A percentile compares a stretch with the other conserved stretches of the same genome.
Conservation (phyloP, 2,329 filamentous ascomycete species). For the Penicillium griseofulvum region DNA sequence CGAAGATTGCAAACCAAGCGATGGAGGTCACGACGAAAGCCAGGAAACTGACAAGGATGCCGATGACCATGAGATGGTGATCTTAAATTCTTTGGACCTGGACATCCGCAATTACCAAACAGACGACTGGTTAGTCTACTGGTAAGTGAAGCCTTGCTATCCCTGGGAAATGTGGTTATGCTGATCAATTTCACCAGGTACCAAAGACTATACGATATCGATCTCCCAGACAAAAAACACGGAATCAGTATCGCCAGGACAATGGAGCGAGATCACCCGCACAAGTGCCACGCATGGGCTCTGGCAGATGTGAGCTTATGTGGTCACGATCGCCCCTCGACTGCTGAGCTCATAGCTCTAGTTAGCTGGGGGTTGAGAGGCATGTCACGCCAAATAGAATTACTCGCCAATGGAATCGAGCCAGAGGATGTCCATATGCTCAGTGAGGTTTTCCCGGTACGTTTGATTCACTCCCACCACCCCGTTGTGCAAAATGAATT, state of each 20-base stretch:
- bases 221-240: background rate
- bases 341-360: background rate
- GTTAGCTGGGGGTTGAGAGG: background rate
- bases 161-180: background rate
- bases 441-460: background rate
- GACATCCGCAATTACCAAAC: background rate
- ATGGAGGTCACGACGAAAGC: background rate
- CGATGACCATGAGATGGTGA: background rate
- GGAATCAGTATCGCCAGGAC: background rate
- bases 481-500: background rate
- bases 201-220: background rate
- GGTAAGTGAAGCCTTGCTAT: background rate
- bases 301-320: background rate
- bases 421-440: background rate
- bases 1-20: no score
- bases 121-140: background rate
- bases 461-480: background rate
- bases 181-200: background rate
- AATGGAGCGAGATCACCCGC: background rate
- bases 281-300: background rate
- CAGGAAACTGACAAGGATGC: background rate
- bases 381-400: background rate
- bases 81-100: background rate
- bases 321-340: background rate
- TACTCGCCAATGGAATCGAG: background rate